These are phyloP conservation scores for Pythium chondricola DNA, from an alignment of 352 stramenopile genomes.

Conservation along the genomic window DNA sequence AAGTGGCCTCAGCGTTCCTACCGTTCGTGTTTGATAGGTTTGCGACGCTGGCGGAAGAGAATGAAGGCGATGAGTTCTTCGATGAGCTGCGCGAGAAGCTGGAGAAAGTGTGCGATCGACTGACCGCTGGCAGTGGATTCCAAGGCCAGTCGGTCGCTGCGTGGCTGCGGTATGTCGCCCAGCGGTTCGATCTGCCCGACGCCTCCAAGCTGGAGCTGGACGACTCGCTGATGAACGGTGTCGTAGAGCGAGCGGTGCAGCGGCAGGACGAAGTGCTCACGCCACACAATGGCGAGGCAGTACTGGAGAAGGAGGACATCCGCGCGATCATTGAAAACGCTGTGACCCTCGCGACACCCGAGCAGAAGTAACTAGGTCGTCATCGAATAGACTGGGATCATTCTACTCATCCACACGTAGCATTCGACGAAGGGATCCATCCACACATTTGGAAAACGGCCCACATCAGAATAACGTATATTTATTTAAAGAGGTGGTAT, in stretches of 20 bases:
- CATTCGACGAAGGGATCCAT: no score
- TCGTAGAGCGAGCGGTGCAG: constrained; percentile 47
- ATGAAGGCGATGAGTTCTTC: constrained; percentile 63
- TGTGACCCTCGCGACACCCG: constrained; percentile 17
- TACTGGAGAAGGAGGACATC: constrained; percentile 63
- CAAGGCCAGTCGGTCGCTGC: constrained; percentile 33
- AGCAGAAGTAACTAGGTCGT: neutral
- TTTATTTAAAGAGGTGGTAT: no score
- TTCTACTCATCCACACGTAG: no score
- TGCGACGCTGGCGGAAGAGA: constrained; percentile 38
- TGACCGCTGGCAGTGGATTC: constrained; percentile 50
- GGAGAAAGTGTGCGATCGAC: constrained; percentile 33
- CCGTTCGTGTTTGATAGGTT: constrained; percentile 70
- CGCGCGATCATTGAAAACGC: constrained; percentile 44
- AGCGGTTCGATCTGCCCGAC: constrained; percentile 52
- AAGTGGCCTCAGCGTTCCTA: constrained; percentile 51
- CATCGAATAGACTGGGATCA: neutral
- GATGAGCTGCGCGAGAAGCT: constrained; percentile 47
- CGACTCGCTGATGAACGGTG: constrained; percentile 35
- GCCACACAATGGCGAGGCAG: constrained; percentile 19
- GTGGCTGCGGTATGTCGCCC: constrained; percentile 63
- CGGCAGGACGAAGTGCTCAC: constrained; percentile 45
- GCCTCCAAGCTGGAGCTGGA: constrained; percentile 50
- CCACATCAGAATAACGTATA: no score
- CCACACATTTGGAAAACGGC: no score